These are phyloP conservation scores for Aspergillus tanneri DNA, from an alignment of 2,329 filamentous ascomycete species.

Conservation along the genomic window DNA sequence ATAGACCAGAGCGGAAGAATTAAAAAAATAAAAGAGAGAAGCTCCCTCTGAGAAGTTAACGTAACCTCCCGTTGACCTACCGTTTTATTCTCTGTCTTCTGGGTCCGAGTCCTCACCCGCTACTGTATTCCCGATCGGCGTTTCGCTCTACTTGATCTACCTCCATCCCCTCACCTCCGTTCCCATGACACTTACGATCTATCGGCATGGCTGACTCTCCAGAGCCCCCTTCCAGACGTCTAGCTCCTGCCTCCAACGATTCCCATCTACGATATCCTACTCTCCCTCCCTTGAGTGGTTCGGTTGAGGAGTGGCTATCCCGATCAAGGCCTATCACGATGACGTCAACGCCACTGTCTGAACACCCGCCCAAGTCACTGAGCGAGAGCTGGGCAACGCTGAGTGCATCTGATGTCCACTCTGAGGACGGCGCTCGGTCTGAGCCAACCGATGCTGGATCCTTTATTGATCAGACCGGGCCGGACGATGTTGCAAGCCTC, in stretches of 20 bases:
- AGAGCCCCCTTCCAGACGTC: constrained; percentile 32
- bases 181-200: constrained; percentile 22
- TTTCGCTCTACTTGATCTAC: constrained; percentile 19
- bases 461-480: constrained; percentile 42
- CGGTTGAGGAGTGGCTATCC: constrained; percentile 44
- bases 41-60: constrained; percentile 18
- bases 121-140: constrained; percentile 16
- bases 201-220: constrained; percentile 40
- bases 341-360: constrained; percentile 35
- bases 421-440: constrained; percentile 46
- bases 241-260: constrained; percentile 26
- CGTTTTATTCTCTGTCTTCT: constrained; percentile 11
- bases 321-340: constrained; percentile 43
- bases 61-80: constrained; percentile 17
- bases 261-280: constrained; percentile 44
- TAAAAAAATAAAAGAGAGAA: constrained; percentile 6
- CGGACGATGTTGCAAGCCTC: constrained; percentile 48
- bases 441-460: constrained; percentile 47
- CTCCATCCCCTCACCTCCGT: constrained; percentile 14
- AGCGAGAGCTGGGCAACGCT: constrained; percentile 50
- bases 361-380: constrained; percentile 33
- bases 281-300: constrained; percentile 38
- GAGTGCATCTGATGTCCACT: constrained; percentile 44
- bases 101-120: constrained; percentile 16
- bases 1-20: not conserved